Percentiles rank a stretch among this genome's conserved stretches.
These are phyloP conservation scores for Dispira simplex DNA, from an alignment of 192 early-diverging fungal genomes.

Conservation along the genomic window DNA sequence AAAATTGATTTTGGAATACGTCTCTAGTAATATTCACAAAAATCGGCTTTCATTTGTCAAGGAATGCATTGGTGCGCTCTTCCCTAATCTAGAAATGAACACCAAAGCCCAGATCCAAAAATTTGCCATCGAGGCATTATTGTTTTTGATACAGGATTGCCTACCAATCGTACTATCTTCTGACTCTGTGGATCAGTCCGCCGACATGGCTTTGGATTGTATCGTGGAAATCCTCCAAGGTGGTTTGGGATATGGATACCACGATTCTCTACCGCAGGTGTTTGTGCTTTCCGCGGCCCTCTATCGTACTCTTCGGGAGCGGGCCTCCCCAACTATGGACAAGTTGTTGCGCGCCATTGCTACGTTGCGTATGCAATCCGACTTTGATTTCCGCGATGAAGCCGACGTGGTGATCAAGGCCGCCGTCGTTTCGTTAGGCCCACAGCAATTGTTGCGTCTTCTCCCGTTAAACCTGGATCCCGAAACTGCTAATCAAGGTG, in stretches of 20 bases:
- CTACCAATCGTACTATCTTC: neutral
- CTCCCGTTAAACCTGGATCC: conserved; percentile 76
- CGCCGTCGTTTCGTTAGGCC: conserved; percentile 65
- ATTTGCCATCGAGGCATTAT: conserved; percentile 1
- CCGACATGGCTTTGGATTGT: conserved; percentile 16
- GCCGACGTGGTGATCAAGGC: conserved; percentile 67
- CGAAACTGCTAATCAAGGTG: conserved; percentile 17
- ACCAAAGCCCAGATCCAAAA: neutral
- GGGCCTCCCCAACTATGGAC: conserved; percentile 39
- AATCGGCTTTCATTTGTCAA: neutral
- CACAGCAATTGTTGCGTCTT: conserved; percentile 52
- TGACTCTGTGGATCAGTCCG: neutral
- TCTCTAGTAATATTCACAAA: too few species aligned
- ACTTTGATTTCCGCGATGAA: conserved; percentile 72
- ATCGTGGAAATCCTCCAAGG: conserved; percentile 24
- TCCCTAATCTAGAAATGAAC: conserved; percentile 1
- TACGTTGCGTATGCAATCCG: conserved; percentile 66
- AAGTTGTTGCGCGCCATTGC: conserved; percentile 42
- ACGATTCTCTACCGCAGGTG: conserved; percentile 72
- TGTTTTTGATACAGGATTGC: neutral
- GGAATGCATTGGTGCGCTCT: neutral
- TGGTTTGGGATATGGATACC: conserved; percentile 62
- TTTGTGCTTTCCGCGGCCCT: conserved; percentile 57
- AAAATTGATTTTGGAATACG: too few species aligned
- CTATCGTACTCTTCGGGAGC: conserved; percentile 54